Conservation (phyloP, 2,329 filamentous ascomycete genomes). For the Aspergillus viridinutans region DNA sequence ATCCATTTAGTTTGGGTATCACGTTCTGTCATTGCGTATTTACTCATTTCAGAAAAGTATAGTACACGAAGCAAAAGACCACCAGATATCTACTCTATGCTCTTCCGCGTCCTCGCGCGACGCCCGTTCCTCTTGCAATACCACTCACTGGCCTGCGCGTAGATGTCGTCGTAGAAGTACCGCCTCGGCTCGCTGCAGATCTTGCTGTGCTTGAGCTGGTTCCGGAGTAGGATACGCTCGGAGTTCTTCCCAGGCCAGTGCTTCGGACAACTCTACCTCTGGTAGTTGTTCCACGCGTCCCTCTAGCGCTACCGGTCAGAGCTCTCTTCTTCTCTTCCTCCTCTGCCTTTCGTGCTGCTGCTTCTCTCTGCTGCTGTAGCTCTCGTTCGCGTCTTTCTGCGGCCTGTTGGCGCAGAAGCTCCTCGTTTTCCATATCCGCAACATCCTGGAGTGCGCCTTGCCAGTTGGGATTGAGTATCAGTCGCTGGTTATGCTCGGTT, state of each 20-base stretch:
- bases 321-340: constrained; percentile 43
- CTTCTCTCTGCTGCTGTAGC: constrained; percentile 72
- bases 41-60: constrained; percentile 12
- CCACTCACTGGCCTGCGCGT: constrained; percentile 38
- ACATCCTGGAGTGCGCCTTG: constrained; percentile 84
- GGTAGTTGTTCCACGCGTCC: constrained; percentile 28
- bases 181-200: constrained; percentile 27
- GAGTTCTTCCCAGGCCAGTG: constrained; percentile 33
- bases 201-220: constrained; percentile 22
- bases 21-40: constrained; percentile 12
- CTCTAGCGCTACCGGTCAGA: constrained; percentile 29
- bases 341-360: constrained; percentile 53
- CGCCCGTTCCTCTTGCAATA: constrained; percentile 35
- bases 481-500: constrained; percentile 92
- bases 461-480: constrained; percentile 85
- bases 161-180: constrained; percentile 27
- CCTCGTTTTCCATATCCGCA: constrained; percentile 79
- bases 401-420: constrained; percentile 66
- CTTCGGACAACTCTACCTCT: constrained; percentile 30
- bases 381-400: constrained; percentile 72
- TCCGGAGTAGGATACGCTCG: constrained; percentile 27
- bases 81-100: constrained; percentile 13
- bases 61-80: constrained; percentile 12
- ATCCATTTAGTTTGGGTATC: constrained; percentile 12
- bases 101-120: constrained; percentile 32